phyloP scores from a whole-genome alignment of 2,329 filamentous ascomycete species.

The Septoria linicola region DNA sequence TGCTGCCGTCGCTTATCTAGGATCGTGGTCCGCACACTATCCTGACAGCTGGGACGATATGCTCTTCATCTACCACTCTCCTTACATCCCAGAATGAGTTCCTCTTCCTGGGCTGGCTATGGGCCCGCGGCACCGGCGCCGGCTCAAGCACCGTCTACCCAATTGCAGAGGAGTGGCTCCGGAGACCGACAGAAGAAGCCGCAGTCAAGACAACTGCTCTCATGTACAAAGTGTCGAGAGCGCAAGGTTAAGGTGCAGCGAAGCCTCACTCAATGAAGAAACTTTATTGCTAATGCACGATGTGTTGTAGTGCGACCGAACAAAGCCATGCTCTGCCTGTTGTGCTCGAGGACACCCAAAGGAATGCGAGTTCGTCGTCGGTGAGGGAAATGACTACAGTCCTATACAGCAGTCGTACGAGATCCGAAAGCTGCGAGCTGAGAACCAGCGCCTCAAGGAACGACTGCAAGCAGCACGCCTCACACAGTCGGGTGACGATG shows the following conservation, averaged over 20 bases:
- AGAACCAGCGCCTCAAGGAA: slow-evolving; percentile 48
- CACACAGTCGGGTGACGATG: slow-evolving; percentile 40
- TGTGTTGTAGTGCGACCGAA: slow-evolving; percentile 47
- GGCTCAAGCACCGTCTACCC: slow-evolving; percentile 24
- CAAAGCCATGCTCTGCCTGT: slow-evolving; percentile 51
- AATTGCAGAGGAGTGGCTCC: slow-evolving; percentile 24
- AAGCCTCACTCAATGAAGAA: slow-evolving; percentile 5
- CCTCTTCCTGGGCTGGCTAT: slow-evolving; percentile 33
- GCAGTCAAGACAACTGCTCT: slow-evolving; percentile 47
- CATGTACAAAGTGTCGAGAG: slow-evolving; percentile 51
- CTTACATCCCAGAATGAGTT: slow-evolving; percentile 27
- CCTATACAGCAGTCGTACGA: slow-evolving; percentile 51
- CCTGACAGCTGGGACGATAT: slow-evolving; percentile 21
- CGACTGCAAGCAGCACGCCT: slow-evolving; percentile 38
- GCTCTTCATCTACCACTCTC: slow-evolving; percentile 15
- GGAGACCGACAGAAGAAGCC: slow-evolving; percentile 41
- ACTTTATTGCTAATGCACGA: slow-evolving; percentile 16
- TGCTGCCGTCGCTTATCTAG: slow-evolving; percentile 35
- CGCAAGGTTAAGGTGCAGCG: slow-evolving; percentile 49
- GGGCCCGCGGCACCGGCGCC: slow-evolving; percentile 28
- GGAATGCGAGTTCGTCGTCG: slow-evolving; percentile 48
- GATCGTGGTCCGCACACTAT: slow-evolving; percentile 27
- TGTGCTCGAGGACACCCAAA: slow-evolving; percentile 50
- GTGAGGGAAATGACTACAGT: slow-evolving; percentile 48
- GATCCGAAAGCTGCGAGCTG: slow-evolving; percentile 47